These are phyloP conservation scores for Saussurea involucrata DNA, from an alignment of 129 eudicot genomes.

Conservation along the genomic window DNA sequence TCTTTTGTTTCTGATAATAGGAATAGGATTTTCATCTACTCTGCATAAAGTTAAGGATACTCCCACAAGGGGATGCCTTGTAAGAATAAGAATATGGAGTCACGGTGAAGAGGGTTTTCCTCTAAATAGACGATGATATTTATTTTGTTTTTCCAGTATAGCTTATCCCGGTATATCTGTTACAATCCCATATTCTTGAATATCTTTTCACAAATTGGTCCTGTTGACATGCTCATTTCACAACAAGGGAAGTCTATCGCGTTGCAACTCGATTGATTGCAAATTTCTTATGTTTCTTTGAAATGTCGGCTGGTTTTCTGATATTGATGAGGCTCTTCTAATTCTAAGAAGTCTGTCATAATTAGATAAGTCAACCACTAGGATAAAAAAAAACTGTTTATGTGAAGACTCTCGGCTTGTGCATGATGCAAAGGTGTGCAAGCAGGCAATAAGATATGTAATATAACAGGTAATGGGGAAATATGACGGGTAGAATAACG, in stretches of 20 bases:
- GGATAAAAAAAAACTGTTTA: neutral
- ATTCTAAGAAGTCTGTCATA: neutral
- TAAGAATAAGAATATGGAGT: too few species aligned
- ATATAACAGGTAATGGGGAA: neutral
- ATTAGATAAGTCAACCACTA: neutral
- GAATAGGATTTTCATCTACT: neutral
- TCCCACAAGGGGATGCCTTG: neutral
- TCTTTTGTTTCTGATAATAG: neutral
- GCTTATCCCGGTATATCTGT: too few species aligned
- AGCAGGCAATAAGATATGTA: neutral
- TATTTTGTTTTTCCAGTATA: too few species aligned
- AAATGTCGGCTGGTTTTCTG: too few species aligned
- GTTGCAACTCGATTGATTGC: neutral
- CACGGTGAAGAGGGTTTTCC: too few species aligned
- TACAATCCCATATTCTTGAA: neutral
- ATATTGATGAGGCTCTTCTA: neutral
- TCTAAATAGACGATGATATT: too few species aligned
- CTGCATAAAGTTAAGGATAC: too few species aligned
- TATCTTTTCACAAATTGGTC: neutral
- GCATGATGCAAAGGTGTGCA: neutral
- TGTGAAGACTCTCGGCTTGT: neutral
- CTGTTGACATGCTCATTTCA: neutral
- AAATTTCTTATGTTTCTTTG: too few species aligned
- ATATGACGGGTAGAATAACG: neutral
- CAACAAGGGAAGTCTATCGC: neutral